Percentiles rank a stretch among this genome's conserved stretches.
Evolutionary conservation across 129 eudicot species (phyloP).

Genomic region (Heracleum sosnowskyi): DNA sequence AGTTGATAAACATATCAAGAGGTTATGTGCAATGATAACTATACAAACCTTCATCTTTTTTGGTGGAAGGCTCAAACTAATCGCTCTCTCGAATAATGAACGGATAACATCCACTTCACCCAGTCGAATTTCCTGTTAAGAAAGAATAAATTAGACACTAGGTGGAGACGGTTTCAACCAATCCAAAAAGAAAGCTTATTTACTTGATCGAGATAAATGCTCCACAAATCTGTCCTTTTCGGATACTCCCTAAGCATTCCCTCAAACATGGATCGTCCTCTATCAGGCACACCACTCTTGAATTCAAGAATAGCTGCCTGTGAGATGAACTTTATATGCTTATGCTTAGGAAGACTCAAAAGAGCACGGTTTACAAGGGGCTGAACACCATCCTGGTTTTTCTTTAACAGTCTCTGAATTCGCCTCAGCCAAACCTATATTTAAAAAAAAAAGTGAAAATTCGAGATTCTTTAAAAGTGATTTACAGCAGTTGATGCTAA

Average conservation of each 20-base stretch:
- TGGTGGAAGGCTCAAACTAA: conserved; percentile 62
- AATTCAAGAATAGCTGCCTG: conserved; percentile 76
- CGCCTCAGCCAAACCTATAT: conserved; percentile 79
- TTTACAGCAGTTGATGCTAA: not conserved
- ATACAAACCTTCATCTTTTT: conserved; percentile 66
- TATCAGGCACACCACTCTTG: conserved; percentile 68
- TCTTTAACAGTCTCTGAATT: conserved; percentile 53
- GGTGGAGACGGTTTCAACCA: not conserved
- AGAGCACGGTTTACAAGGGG: conserved; percentile 63
- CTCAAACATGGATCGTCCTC: conserved; percentile 84
- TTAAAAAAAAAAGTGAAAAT: not conserved
- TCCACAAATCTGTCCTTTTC: conserved; percentile 86
- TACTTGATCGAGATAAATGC: conserved; percentile 86
- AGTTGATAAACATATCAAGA: not conserved
- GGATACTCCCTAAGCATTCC: conserved; percentile 85
- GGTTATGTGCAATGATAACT: not conserved
- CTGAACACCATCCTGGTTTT: conserved; percentile 60
- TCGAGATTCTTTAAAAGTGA: not conserved
- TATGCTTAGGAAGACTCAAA: conserved; percentile 61
- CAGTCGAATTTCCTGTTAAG: conserved; percentile 64
- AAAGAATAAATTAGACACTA: not conserved
- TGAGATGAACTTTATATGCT: conserved; percentile 69
- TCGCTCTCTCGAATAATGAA: conserved; percentile 80
- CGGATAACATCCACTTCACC: conserved; percentile 68
- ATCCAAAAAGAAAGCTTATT: not conserved